Percentiles rank a stretch among this genome's conserved stretches.
phyloP scores from a whole-genome alignment of 148 eudicot species.

The Limonium bicolor region DNA sequence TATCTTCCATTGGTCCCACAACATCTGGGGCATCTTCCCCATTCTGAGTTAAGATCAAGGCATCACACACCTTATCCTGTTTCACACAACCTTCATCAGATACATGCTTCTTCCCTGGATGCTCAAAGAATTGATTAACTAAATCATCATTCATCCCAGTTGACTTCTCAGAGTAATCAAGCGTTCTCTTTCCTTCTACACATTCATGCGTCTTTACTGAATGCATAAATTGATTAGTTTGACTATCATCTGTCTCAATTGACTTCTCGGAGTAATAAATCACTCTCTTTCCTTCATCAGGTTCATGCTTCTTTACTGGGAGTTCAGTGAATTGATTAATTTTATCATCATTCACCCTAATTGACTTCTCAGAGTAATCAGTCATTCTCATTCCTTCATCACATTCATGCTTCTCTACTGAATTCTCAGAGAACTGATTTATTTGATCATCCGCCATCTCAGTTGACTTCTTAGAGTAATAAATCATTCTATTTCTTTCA shows the following conservation, averaged over 20 bases:
- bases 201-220: background rate
- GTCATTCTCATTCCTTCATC: constrained; percentile 8
- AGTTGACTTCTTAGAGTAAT: background rate
- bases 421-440: background rate
- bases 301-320: no score
- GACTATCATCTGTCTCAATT: background rate
- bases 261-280: background rate
- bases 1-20: background rate
- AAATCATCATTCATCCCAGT: constrained; percentile 3
- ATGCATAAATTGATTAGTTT: background rate
- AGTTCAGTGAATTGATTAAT: background rate
- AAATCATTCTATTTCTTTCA: background rate
- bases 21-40: background rate
- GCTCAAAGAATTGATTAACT: background rate
- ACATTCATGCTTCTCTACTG: background rate
- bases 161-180: no score
- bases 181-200: constrained; percentile 2
- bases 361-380: background rate
- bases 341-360: constrained; percentile 5
- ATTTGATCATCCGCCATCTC: constrained; percentile 1
- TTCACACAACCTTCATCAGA: constrained; percentile 1
- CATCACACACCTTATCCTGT: background rate
- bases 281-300: background rate
- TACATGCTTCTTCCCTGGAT: background rate
- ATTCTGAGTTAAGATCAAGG: background rate